Conservation (phyloP, 345 rosid species). For the Nephelium lappaceum region DNA sequence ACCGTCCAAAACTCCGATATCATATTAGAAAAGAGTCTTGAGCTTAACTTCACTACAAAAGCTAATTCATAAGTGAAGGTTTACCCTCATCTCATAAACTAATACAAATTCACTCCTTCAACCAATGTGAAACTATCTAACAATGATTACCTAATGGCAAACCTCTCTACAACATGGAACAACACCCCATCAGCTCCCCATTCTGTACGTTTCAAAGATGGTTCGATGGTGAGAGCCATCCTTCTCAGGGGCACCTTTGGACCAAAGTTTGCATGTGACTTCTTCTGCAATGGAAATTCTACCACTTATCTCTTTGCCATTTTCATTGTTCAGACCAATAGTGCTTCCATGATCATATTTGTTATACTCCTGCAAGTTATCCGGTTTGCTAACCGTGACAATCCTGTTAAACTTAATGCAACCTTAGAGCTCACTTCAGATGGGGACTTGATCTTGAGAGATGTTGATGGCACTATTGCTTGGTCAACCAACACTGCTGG, state of each 20-base stretch:
- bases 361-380: conserved; percentile 19
- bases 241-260: conserved; percentile 28
- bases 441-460: conserved; percentile 24
- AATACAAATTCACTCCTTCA: too few relatives aligned
- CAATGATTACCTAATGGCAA: conserved; percentile 27
- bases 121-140: too few relatives aligned
- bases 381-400: conserved; percentile 23
- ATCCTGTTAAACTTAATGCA: conserved; percentile 22
- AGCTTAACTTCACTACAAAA: too few relatives aligned
- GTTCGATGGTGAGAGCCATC: conserved; percentile 26
- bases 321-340: conserved; percentile 22
- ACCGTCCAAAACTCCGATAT: too few relatives aligned
- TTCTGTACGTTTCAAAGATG: background rate
- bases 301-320: conserved; percentile 21
- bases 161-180: conserved; percentile 17
- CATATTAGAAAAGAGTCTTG: too few relatives aligned
- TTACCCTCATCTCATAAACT: too few relatives aligned
- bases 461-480: conserved; percentile 22
- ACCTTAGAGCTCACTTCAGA: conserved; percentile 22
- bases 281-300: conserved; percentile 21
- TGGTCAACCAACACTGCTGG: conserved; percentile 22
- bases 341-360: background rate
- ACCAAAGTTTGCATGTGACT: conserved; percentile 28
- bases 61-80: too few relatives aligned
- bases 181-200: background rate